These are phyloP conservation scores for Aspergillus avenaceus DNA, from an alignment of 495 filamentous ascomycete species.

Conservation along the genomic window DNA sequence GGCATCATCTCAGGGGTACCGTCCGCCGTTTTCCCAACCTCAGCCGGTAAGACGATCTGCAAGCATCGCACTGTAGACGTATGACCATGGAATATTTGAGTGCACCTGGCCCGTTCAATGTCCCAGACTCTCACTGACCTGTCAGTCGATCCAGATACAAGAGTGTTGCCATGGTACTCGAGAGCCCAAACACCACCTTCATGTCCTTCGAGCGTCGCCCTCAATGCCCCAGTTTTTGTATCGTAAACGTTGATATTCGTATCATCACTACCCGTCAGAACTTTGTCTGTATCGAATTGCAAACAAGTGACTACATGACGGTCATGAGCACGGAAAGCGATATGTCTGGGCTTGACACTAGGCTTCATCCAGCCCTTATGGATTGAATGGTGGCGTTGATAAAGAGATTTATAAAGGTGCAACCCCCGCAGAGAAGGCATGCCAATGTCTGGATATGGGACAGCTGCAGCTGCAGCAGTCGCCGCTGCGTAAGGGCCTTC, in stretches of 20 bases:
- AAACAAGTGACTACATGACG: slow-evolving; percentile 96
- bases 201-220: slow-evolving; percentile 81
- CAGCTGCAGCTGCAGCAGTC: slow-evolving; percentile 70
- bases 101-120: slow-evolving; percentile 84
- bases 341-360: slow-evolving; percentile 81
- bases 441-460: slow-evolving; percentile 78
- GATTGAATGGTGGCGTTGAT: slow-evolving; percentile 85
- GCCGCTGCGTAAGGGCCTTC: slow-evolving; percentile 87
- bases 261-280: slow-evolving; percentile 95
- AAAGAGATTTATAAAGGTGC: slow-evolving; percentile 95
- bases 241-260: slow-evolving; percentile 98
- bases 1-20: slow-evolving; percentile 85
- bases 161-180: slow-evolving; percentile 89
- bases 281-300: slow-evolving; percentile 96
- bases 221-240: slow-evolving; percentile 85
- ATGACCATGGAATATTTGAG: slow-evolving; percentile 94
- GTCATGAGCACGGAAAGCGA: slow-evolving; percentile 93
- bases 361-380: slow-evolving; percentile 85
- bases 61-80: slow-evolving; percentile 96
- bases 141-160: slow-evolving; percentile 96
- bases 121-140: slow-evolving; percentile 97
- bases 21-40: slow-evolving; percentile 65
- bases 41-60: slow-evolving; percentile 85
- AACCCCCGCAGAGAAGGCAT: slow-evolving; percentile 72
- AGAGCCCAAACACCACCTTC: slow-evolving; percentile 98